Percentiles rank a stretch among this genome's conserved stretches.
Evolutionary conservation across 2,329 filamentous ascomycete genomes (phyloP).

Genomic region (Plenodomus tracheiphilus): DNA sequence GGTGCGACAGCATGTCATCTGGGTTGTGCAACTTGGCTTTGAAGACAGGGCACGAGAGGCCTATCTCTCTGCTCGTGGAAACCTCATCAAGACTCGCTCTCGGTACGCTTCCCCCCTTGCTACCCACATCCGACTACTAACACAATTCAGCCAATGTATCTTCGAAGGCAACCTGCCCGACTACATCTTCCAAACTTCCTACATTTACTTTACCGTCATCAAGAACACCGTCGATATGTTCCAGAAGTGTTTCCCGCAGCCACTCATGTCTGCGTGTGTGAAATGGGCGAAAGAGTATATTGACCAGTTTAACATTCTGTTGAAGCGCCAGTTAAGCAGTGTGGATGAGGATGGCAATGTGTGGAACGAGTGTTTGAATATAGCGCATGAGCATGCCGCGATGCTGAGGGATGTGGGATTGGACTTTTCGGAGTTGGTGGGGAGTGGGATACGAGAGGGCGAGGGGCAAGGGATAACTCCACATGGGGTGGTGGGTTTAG

Average conservation of each 20-base stretch:
- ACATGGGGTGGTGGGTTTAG: constrained; percentile 28
- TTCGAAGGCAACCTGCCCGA: constrained; percentile 92
- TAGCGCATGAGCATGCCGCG: constrained; percentile 77
- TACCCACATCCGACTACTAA: background rate
- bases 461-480: background rate
- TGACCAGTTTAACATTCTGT: constrained; percentile 82
- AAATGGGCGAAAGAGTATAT: constrained; percentile 98
- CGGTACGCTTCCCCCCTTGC: constrained; percentile 58
- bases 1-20: constrained; percentile 79
- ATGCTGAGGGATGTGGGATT: constrained; percentile 84
- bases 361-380: constrained; percentile 81
- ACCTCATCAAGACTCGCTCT: constrained; percentile 77
- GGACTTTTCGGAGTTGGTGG: constrained; percentile 84
- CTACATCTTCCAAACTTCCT: constrained; percentile 94
- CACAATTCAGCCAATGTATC: constrained; percentile 74
- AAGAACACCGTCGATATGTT: constrained; percentile 91
- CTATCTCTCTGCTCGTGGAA: constrained; percentile 78
- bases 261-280: constrained; percentile 91
- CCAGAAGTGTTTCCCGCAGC: constrained; percentile 74
- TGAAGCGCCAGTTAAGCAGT: constrained; percentile 83
- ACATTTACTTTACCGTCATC: constrained; percentile 93
- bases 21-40: constrained; percentile 84
- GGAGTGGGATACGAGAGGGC: constrained; percentile 39
- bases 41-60: constrained; percentile 87
- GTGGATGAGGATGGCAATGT: constrained; percentile 74